Evolutionary conservation across 768 basidiomycete species (phyloP).

Genomic region (Tulasnella sp.): DNA sequence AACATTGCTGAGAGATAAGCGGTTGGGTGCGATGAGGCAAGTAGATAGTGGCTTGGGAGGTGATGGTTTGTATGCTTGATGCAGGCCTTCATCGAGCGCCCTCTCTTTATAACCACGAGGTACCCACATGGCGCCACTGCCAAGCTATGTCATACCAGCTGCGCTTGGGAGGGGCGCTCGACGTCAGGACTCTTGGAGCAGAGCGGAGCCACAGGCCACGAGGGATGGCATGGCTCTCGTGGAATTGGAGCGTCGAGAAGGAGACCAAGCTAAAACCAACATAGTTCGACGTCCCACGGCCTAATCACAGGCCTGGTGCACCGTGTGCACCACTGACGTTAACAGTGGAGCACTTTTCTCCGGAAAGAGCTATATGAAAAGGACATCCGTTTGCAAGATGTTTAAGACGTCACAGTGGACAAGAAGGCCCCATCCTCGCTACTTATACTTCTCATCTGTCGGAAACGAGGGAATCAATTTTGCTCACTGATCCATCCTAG

Average conservation of each 20-base stretch:
- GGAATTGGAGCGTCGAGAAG: not conserved
- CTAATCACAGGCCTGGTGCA: not conserved
- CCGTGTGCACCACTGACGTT: not conserved
- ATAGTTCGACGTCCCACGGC: not conserved
- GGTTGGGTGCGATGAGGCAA: not conserved
- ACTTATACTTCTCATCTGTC: not conserved
- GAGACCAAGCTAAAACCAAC: not conserved
- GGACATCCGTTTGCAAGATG: not conserved
- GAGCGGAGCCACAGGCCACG: not conserved
- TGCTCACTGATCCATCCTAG: not conserved
- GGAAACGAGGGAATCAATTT: not conserved
- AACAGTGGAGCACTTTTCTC: not conserved
- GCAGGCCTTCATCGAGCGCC: not conserved
- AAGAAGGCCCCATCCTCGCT: not conserved
- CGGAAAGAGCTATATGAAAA: not conserved
- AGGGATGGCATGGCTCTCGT: not conserved
- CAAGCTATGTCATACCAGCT: not conserved
- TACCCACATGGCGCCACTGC: not conserved
- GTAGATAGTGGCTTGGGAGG: slow-evolving; percentile 6
- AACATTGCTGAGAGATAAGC: not conserved
- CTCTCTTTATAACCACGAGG: not conserved
- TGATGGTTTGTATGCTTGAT: not conserved
- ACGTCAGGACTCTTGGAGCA: slow-evolving; percentile 1
- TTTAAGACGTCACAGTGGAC: not conserved
- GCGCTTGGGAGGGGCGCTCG: not conserved